Percentiles rank a stretch among this genome's conserved stretches.
Evolutionary conservation across 495 filamentous ascomycete species (phyloP).

Genomic region (Cenococcum geophilum): DNA sequence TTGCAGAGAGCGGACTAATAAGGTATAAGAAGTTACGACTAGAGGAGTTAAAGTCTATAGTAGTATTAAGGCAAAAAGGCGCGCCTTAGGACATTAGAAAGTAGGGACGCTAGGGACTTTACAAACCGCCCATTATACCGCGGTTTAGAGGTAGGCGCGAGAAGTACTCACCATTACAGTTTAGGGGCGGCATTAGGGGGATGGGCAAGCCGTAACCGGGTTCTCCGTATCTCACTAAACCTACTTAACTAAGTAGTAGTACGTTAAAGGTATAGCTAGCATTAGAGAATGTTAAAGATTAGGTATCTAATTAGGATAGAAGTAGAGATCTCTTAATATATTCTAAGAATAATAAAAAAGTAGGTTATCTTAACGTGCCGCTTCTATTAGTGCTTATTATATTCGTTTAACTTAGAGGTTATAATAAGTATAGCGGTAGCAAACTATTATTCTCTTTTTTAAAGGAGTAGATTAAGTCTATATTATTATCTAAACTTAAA

Average conservation of each 20-base stretch:
- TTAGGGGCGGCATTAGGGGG: slow-evolving; percentile 25
- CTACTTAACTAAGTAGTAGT: slow-evolving; percentile 53
- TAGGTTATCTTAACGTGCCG: slow-evolving; percentile 34
- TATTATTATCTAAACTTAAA: slow-evolving; percentile 43
- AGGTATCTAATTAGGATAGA: slow-evolving; percentile 42
- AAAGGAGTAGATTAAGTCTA: slow-evolving; percentile 21
- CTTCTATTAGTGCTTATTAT: slow-evolving; percentile 28
- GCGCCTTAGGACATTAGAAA: slow-evolving; percentile 22
- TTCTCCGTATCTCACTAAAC: slow-evolving; percentile 48
- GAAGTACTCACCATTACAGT: slow-evolving; percentile 26
- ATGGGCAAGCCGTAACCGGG: slow-evolving; percentile 26
- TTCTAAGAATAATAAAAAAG: slow-evolving; percentile 40
- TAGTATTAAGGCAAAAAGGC: slow-evolving; percentile 20
- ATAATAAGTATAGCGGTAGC: slow-evolving; percentile 54
- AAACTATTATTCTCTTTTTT: slow-evolving; percentile 31
- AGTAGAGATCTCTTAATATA: slow-evolving; percentile 31
- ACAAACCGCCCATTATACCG: slow-evolving; percentile 7
- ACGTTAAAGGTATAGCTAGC: slow-evolving; percentile 51
- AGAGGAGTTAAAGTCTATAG: neutral
- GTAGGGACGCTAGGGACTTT: slow-evolving; percentile 14
- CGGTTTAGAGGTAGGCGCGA: slow-evolving; percentile 2
- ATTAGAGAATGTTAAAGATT: slow-evolving; percentile 41
- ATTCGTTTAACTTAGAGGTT: slow-evolving; percentile 45
- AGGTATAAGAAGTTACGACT: slow-evolving; percentile 14
- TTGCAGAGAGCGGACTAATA: slow-evolving; percentile 15